phyloP scores from a whole-genome alignment of 1,284 basidiomycete species.

The Irpex sp. region DNA sequence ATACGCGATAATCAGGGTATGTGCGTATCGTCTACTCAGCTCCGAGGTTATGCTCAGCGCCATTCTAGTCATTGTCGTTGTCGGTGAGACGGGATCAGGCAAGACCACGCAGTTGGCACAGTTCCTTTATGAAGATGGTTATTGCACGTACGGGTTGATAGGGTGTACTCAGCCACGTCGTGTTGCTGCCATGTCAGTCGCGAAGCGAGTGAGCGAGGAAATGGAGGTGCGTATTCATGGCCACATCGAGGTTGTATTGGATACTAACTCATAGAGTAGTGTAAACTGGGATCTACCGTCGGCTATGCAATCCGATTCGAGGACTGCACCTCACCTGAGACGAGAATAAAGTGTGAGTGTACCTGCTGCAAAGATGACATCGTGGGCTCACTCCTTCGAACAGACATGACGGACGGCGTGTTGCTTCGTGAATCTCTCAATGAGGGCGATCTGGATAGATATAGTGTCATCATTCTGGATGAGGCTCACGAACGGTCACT shows the following conservation, averaged over 20 bases:
- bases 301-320: constrained; percentile 98
- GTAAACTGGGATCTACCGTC: constrained; percentile 82
- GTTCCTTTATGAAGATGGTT: constrained; percentile 94
- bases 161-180: constrained; percentile 96
- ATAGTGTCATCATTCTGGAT: constrained; percentile 93
- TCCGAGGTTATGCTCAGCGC: neutral
- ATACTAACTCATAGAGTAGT: constrained; percentile 35
- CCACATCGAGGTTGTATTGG: neutral
- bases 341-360: constrained; percentile 87
- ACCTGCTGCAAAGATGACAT: neutral
- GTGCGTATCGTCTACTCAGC: neutral
- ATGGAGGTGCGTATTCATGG: constrained; percentile 53
- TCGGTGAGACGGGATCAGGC: constrained; percentile 94
- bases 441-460: constrained; percentile 92
- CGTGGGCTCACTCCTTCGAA: neutral
- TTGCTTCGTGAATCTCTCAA: constrained; percentile 92
- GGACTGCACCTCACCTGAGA: constrained; percentile 89
- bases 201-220: constrained; percentile 97
- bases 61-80: constrained; percentile 78
- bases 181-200: constrained; percentile 98
- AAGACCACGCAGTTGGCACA: constrained; percentile 93
- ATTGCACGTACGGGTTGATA: constrained; percentile 84
- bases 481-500: constrained; percentile 96
- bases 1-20: constrained; percentile 94
- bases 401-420: constrained; percentile 98